Evolutionary conservation across 2,329 filamentous ascomycete genomes (phyloP).

Genomic region (Aulographum hederae): DNA sequence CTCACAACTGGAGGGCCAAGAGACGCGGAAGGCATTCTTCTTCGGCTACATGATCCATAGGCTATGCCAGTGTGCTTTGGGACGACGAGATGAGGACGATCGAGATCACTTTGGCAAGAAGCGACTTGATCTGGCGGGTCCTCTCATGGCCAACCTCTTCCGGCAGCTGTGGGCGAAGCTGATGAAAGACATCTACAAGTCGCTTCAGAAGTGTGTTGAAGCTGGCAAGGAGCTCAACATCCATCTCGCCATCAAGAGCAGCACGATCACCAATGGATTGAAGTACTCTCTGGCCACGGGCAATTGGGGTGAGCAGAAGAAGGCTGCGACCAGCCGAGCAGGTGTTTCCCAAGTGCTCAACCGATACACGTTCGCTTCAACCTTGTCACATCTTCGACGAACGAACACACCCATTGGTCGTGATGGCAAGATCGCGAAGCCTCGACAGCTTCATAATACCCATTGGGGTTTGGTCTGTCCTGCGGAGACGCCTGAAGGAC

Average conservation of each 20-base stretch:
- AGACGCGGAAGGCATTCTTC: conserved; percentile 95
- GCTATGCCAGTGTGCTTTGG: conserved; percentile 80
- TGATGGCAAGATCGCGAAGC: conserved; percentile 96
- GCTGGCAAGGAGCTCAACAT: conserved; percentile 77
- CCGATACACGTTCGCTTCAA: conserved; percentile 93
- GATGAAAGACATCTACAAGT: conserved; percentile 76
- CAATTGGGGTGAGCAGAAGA: conserved; percentile 99
- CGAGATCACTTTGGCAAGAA: conserved; percentile 99
- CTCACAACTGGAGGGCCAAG: conserved; percentile 82
- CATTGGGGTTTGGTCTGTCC: conserved; percentile 97
- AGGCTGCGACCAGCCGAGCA: conserved; percentile 82
- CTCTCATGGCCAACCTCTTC: conserved; percentile 90
- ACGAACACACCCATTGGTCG: conserved; percentile 96
- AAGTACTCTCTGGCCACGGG: conserved; percentile 96
- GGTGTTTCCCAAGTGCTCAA: conserved; percentile 97
- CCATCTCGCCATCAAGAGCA: conserved; percentile 75
- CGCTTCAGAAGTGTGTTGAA: conserved; percentile 85
- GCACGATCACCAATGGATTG: conserved; percentile 78
- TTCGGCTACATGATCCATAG: conserved; percentile 98
- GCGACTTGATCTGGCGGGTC: conserved; percentile 84
- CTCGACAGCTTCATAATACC: conserved; percentile 92
- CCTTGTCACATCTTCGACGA: conserved; percentile 84
- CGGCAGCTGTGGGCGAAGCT: conserved; percentile 79
- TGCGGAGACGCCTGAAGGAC: conserved; percentile 92
- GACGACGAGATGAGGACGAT: conserved; percentile 85